Evolutionary conservation across 2,329 filamentous ascomycete species (phyloP).

Genomic region (Fusarium sp.): DNA sequence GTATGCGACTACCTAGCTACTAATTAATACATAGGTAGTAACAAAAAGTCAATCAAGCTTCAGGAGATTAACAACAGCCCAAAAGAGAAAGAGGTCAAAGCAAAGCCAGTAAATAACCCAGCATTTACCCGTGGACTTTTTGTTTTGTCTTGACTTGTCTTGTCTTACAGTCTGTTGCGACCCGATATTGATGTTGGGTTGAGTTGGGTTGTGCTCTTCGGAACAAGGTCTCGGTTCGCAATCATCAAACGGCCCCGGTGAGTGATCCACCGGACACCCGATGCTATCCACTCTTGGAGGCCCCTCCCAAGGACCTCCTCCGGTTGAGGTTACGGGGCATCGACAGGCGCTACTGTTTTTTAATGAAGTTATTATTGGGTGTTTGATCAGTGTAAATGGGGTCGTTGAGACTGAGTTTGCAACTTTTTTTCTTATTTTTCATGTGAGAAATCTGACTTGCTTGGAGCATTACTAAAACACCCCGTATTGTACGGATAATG

Average conservation of each 20-base stretch:
- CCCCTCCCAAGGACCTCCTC: constrained; percentile 28
- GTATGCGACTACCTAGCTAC: not conserved
- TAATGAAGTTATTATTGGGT: constrained; percentile 26
- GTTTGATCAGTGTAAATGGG: not conserved
- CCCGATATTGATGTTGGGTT: constrained; percentile 11
- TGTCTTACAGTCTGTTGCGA: not conserved
- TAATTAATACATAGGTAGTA: constrained; percentile 12
- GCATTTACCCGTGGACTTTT: not conserved
- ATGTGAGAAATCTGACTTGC: constrained; percentile 7
- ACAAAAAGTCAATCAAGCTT: constrained; percentile 3
- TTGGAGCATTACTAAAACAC: not conserved
- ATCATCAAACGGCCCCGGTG: constrained; percentile 33
- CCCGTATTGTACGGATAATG: not conserved
- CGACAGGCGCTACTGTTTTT: constrained; percentile 8
- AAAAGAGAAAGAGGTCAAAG: constrained; percentile 21
- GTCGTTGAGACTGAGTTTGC: constrained; percentile 13
- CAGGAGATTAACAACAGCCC: constrained; percentile 19
- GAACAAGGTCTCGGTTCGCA: constrained; percentile 35
- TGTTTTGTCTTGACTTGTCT: not conserved
- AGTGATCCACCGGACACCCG: constrained; percentile 25
- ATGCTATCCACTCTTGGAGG: constrained; percentile 32
- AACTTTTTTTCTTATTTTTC: not conserved
- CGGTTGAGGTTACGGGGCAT: constrained; percentile 32
- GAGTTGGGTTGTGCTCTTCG: constrained; percentile 24
- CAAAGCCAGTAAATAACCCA: not conserved